phyloP scores from a whole-genome alignment of 1,139 yeast genomes.

The Yarrowia galli region DNA sequence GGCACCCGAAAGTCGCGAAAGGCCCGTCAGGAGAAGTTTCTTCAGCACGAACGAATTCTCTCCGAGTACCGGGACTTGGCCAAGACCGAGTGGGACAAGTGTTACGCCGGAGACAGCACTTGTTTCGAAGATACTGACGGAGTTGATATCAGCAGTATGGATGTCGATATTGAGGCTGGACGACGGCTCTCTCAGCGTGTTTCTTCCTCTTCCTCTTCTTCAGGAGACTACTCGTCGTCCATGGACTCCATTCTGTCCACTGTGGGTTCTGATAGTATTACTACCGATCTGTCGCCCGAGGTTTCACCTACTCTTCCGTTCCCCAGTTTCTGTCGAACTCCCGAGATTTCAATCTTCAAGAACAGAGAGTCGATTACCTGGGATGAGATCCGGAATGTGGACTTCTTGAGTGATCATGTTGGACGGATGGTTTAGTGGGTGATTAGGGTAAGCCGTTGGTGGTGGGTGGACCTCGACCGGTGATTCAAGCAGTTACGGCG shows the following conservation, averaged over 20 bases:
- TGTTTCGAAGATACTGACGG: slow-evolving; percentile 11
- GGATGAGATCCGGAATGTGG: slow-evolving; percentile 7
- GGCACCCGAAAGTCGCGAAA: slow-evolving; percentile 8
- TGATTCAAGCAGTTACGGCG: too few species aligned
- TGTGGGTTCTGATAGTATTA: slow-evolving; percentile 1
- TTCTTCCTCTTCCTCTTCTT: neutral
- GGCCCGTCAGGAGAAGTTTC: slow-evolving; percentile 3
- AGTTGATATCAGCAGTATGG: slow-evolving; percentile 7
- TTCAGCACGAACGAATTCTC: slow-evolving; percentile 8
- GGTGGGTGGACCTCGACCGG: too few species aligned
- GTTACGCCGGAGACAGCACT: slow-evolving; percentile 12
- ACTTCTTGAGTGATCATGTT: neutral
- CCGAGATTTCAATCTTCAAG: slow-evolving; percentile 6
- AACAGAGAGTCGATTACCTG: neutral
- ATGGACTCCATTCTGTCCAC: slow-evolving; percentile 11
- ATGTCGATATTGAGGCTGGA: neutral
- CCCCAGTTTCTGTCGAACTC: slow-evolving; percentile 20
- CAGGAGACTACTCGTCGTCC: neutral
- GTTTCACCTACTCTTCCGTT: slow-evolving; percentile 13
- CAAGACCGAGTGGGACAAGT: slow-evolving; percentile 21
- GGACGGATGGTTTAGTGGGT: slow-evolving; percentile 1
- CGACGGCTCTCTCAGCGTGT: slow-evolving; percentile 1
- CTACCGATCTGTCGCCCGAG: slow-evolving; percentile 3
- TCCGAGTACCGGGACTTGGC: slow-evolving; percentile 23
- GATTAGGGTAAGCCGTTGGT: neutral